phyloP scores from a whole-genome alignment of 306 rosid species.

The Inga leiocalycina region DNA sequence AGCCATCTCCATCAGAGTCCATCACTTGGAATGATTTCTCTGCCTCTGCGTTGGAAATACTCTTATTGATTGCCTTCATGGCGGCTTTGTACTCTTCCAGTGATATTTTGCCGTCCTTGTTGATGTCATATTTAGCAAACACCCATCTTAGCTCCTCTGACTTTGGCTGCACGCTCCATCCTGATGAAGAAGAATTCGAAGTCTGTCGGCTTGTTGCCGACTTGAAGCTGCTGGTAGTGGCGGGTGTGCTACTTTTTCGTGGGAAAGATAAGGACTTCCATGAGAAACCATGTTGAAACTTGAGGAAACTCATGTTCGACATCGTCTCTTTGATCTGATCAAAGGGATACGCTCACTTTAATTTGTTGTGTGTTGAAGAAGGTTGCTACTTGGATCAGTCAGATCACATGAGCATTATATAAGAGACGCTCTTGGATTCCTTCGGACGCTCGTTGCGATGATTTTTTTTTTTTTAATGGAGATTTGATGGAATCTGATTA shows the following conservation, averaged over 20 bases:
- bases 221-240: slow-evolving; percentile 42
- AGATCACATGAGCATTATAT: slow-evolving; percentile 25
- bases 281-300: slow-evolving; percentile 43
- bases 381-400: background rate
- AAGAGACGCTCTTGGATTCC: slow-evolving; percentile 19
- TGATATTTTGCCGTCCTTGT: slow-evolving; percentile 74
- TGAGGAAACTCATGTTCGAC: slow-evolving; percentile 45
- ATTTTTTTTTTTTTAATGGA: background rate
- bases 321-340: background rate
- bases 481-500: slow-evolving; percentile 30
- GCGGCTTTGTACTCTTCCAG: slow-evolving; percentile 71
- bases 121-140: slow-evolving; percentile 69
- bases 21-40: slow-evolving; percentile 53
- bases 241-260: slow-evolving; percentile 26
- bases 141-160: slow-evolving; percentile 70
- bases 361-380: background rate
- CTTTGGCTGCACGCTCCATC: slow-evolving; percentile 38
- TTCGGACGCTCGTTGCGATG: background rate
- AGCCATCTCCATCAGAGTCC: slow-evolving; percentile 78
- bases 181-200: background rate
- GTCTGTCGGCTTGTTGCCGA: slow-evolving; percentile 12
- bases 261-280: slow-evolving; percentile 32
- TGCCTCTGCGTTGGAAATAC: slow-evolving; percentile 49
- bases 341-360: background rate
- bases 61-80: slow-evolving; percentile 48